Percentiles rank a stretch among this genome's conserved stretches.
phyloP scores from a whole-genome alignment of 352 stramenopile genomes.

The Blastocystis sp. region DNA sequence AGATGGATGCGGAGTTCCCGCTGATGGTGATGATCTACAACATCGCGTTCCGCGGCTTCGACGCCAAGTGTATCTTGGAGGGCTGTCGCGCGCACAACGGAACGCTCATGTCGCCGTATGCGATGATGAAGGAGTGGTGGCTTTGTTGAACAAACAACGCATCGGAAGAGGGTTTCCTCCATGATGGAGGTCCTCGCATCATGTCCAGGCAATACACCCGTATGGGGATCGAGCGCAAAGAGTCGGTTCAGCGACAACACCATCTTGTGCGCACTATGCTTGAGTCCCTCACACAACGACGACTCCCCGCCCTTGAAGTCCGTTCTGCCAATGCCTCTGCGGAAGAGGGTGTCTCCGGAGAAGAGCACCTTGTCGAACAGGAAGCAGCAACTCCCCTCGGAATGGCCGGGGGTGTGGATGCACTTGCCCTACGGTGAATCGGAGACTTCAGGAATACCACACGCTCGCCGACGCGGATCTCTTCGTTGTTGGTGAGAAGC shows the following conservation, averaged over 20 bases:
- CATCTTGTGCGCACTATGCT: not conserved
- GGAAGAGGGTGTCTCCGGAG: slow-evolving; percentile 13
- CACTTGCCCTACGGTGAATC: slow-evolving; percentile 5
- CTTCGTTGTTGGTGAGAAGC: not conserved
- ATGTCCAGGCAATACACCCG: not conserved
- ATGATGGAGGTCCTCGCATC: not conserved
- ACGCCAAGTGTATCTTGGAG: slow-evolving; percentile 65
- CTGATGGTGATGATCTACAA: slow-evolving; percentile 87
- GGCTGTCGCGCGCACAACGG: slow-evolving; percentile 45
- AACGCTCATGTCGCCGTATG: slow-evolving; percentile 27
- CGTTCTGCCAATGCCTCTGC: not conserved
- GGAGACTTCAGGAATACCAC: not conserved
- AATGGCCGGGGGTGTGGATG: not conserved
- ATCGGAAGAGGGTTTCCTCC: not conserved
- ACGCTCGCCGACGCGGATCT: not conserved
- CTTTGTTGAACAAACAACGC: no score
- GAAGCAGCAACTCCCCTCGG: not conserved
- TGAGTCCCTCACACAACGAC: not conserved
- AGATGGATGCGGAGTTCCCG: slow-evolving; percentile 79
- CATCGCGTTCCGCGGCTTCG: slow-evolving; percentile 80
- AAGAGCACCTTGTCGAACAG: slow-evolving; percentile 8
- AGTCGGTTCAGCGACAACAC: not conserved
- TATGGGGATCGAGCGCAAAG: not conserved
- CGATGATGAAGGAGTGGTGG: slow-evolving; percentile 31
- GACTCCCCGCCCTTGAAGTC: slow-evolving; percentile 8